Percentiles rank a stretch among this genome's conserved stretches.
These are phyloP conservation scores for Suhomyces ambrosiae DNA, from an alignment of 1,139 yeast genomes.

Conservation along the genomic window DNA sequence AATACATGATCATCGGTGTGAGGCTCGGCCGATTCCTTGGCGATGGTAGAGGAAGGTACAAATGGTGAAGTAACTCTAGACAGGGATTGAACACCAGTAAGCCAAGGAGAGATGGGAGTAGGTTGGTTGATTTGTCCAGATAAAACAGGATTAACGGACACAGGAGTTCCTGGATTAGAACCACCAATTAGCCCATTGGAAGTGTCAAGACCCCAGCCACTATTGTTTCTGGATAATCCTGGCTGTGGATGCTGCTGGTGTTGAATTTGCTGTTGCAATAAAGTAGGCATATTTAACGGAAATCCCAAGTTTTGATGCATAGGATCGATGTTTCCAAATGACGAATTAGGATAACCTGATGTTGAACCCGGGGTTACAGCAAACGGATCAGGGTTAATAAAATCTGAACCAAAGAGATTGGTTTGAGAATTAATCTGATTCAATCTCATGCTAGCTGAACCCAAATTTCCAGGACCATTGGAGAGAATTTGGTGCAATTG, in stretches of 20 bases:
- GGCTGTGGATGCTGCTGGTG: slow-evolving; percentile 32
- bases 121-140: slow-evolving; percentile 33
- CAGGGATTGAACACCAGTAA: slow-evolving; percentile 33
- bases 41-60: slow-evolving; percentile 23
- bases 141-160: slow-evolving; percentile 27
- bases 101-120: slow-evolving; percentile 49
- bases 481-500: slow-evolving; percentile 29
- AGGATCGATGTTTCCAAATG: slow-evolving; percentile 27
- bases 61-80: slow-evolving; percentile 49
- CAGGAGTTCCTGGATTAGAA: slow-evolving; percentile 34
- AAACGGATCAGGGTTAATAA: slow-evolving; percentile 31
- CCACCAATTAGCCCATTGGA: slow-evolving; percentile 20
- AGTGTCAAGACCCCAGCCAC: slow-evolving; percentile 46
- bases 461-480: slow-evolving; percentile 24
- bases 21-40: slow-evolving; percentile 3
- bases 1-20: slow-evolving; percentile 33
- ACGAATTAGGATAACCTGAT: slow-evolving; percentile 12
- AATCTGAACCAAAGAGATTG: slow-evolving; percentile 31
- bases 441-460: slow-evolving; percentile 30
- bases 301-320: slow-evolving; percentile 21
- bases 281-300: slow-evolving; percentile 30
- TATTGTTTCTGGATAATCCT: slow-evolving; percentile 35
- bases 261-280: slow-evolving; percentile 37
- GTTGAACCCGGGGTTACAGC: slow-evolving; percentile 22
- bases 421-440: slow-evolving; percentile 22